These are phyloP conservation scores for Fusarium chaquense DNA, from an alignment of 2,329 filamentous ascomycete species.

Conservation along the genomic window DNA sequence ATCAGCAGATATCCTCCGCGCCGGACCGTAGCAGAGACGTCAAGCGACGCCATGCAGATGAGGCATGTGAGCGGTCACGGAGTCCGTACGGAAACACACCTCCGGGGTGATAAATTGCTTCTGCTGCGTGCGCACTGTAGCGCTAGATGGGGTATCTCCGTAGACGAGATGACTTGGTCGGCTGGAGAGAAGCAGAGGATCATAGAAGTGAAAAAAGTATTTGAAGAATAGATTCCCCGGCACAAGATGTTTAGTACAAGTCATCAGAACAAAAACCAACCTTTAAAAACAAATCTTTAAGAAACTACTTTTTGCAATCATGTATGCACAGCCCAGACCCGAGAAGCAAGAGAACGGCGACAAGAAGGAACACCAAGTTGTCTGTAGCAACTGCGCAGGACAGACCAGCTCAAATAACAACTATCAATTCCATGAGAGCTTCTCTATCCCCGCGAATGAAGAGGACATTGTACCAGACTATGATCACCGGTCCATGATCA, in stretches of 20 bases:
- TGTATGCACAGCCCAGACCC: not conserved
- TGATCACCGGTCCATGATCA: constrained; percentile 19
- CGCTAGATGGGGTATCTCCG: too few relatives aligned
- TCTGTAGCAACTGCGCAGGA: not conserved
- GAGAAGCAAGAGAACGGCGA: not conserved
- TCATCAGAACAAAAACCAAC: not conserved
- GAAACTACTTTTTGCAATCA: not conserved
- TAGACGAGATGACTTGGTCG: not conserved
- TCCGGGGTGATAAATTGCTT: constrained; percentile 1
- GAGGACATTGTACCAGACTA: not conserved
- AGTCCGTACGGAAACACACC: not conserved
- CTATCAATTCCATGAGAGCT: not conserved
- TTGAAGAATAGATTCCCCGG: not conserved
- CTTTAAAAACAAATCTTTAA: not conserved
- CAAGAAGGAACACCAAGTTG: too few relatives aligned
- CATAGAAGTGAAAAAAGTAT: not conserved
- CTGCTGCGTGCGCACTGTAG: not conserved
- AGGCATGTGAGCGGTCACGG: not conserved
- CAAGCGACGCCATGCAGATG: not conserved
- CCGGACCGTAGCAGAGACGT: not conserved
- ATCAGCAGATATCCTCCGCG: not conserved
- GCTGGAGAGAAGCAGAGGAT: not conserved
- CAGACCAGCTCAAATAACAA: not conserved
- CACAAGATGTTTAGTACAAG: not conserved
- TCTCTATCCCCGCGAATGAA: constrained; percentile 2